Percentiles rank a stretch among this genome's conserved stretches.
These are phyloP conservation scores for Globisporangium echinulatum DNA, from an alignment of 352 stramenopile genomes.

Conservation along the genomic window DNA sequence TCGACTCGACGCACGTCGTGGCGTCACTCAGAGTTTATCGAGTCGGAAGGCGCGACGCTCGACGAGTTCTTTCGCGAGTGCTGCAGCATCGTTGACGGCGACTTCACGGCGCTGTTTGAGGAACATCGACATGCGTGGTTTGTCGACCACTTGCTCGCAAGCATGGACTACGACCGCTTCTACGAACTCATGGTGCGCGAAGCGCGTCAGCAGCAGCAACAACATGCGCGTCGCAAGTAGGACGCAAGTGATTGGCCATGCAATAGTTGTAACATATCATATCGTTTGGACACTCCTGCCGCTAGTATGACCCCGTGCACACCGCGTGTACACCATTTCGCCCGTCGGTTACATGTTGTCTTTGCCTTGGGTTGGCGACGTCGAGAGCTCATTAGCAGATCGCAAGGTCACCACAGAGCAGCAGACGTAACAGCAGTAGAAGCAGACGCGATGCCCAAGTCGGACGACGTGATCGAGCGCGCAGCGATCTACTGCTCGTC, in stretches of 20 bases:
- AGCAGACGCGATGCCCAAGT: constrained; percentile 27
- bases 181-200: constrained; percentile 77
- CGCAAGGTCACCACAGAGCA: background rate
- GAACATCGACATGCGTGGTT: constrained; percentile 68
- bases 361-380: too few species aligned
- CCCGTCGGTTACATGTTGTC: background rate
- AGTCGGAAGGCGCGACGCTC: constrained; percentile 51
- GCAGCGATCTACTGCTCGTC: constrained; percentile 64
- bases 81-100: constrained; percentile 49
- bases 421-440: constrained; percentile 19
- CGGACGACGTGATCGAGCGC: constrained; percentile 51
- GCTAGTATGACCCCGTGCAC: background rate
- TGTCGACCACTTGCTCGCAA: constrained; percentile 67
- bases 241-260: background rate
- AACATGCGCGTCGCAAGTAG: constrained; percentile 20
- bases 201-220: constrained; percentile 28
- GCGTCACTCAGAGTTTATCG: constrained; percentile 39
- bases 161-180: constrained; percentile 78
- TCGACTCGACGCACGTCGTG: background rate
- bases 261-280: background rate
- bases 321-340: background rate
- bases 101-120: constrained; percentile 59
- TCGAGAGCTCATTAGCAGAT: too few species aligned
- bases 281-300: background rate
- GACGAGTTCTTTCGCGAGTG: constrained; percentile 72